Evolutionary conservation across 805 yeast species (phyloP).

Genomic region (Candida manassasensis): DNA sequence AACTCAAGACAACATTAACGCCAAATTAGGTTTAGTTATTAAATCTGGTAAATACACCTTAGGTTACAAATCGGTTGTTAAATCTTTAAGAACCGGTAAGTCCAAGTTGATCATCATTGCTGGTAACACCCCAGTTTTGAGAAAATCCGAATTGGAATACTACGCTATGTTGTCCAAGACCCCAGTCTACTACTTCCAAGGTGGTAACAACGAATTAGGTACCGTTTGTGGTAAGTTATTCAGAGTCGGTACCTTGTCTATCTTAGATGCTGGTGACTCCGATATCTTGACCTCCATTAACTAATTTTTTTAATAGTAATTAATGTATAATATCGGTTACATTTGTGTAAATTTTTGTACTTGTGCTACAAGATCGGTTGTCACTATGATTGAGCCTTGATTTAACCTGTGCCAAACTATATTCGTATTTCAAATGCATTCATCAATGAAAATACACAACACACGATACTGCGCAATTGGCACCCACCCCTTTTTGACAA

Average conservation of each 20-base stretch:
- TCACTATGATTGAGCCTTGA: too few species aligned
- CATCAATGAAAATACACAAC: too few species aligned
- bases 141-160: slow-evolving; percentile 99
- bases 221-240: slow-evolving; percentile 99
- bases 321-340: slow-evolving; percentile 1
- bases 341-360: not conserved
- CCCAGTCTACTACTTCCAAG: slow-evolving; percentile 96
- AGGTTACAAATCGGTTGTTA: slow-evolving; percentile 98
- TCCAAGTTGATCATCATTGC: slow-evolving; percentile 97
- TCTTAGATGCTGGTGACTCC: slow-evolving; percentile 99
- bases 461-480: too few species aligned
- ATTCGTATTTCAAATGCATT: too few species aligned
- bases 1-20: slow-evolving; percentile 94
- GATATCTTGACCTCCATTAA: slow-evolving; percentile 75
- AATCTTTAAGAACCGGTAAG: slow-evolving; percentile 98
- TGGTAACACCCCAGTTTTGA: slow-evolving; percentile 98
- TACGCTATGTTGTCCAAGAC: slow-evolving; percentile 99
- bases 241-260: slow-evolving; percentile 97
- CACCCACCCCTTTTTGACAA: too few species aligned
- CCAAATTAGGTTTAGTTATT: slow-evolving; percentile 96
- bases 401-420: too few species aligned
- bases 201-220: slow-evolving; percentile 99
- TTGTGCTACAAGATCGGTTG: too few species aligned
- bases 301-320: not conserved
- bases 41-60: slow-evolving; percentile 99